Percentiles rank a stretch among this genome's conserved stretches.
These are phyloP conservation scores for Peribolospora baueri DNA, from an alignment of 768 basidiomycete species.

Conservation along the genomic window DNA sequence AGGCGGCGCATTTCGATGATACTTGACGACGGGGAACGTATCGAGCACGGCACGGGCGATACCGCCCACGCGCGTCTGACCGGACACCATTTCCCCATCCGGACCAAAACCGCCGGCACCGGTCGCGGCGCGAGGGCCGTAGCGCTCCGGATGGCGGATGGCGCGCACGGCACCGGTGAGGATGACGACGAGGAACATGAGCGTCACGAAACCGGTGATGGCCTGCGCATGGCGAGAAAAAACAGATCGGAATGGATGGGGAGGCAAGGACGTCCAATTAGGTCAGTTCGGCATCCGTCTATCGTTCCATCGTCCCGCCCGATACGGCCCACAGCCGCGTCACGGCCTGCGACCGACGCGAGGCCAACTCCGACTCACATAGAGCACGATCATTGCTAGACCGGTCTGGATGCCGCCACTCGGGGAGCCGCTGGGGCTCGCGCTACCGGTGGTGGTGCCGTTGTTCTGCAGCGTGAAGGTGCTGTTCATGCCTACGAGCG, in stretches of 20 bases:
- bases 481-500: too few species aligned
- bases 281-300: too few species aligned
- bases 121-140: conserved; percentile 10
- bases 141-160: conserved; percentile 25
- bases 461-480: too few species aligned
- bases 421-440: conserved; percentile 5
- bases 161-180: conserved; percentile 68
- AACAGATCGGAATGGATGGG: conserved; percentile 28
- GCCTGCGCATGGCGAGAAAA: conserved; percentile 35
- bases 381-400: conserved; percentile 39
- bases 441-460: neutral
- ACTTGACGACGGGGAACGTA: conserved; percentile 85
- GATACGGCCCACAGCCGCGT: too few species aligned
- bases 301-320: too few species aligned
- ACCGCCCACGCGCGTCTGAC: conserved; percentile 46
- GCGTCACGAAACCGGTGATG: conserved; percentile 70
- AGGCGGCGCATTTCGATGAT: conserved; percentile 23
- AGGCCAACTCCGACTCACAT: too few species aligned
- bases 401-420: conserved; percentile 25
- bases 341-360: too few species aligned
- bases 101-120: conserved; percentile 21
- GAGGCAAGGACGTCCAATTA: conserved; percentile 1
- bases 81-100: conserved; percentile 17
- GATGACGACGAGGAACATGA: conserved; percentile 61
- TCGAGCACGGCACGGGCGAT: conserved; percentile 80